Evolutionary conservation across 352 stramenopile genomes (phyloP), one percentile per base, ranked within the genome.

Genomic region (Globisporangium spinosum): DNA sequence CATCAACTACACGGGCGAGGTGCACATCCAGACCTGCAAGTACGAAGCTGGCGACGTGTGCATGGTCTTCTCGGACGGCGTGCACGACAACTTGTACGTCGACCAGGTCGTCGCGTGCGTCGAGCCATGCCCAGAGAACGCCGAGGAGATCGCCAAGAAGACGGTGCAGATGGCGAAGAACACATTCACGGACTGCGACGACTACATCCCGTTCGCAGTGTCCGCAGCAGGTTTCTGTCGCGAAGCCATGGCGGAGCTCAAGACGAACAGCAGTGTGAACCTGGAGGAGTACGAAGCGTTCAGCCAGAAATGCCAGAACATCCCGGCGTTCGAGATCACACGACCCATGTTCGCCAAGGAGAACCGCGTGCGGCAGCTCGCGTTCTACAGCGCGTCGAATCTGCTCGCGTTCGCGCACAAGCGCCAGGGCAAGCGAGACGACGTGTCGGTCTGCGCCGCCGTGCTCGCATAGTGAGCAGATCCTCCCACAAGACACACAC

Each of bases 361-460:
- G 73, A 86, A 89, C 68, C 89, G 89, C 64, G 89, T 96, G 62
- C 85, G 88, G 22, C 87, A 93, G 34, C 68, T 96, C 15, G 89
- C 89, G 51, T 96, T 95, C 70, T 96, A 96, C 78, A 94, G 82
- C 66, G 89, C 89, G 53, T 94, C 89, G 47, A 94, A 94, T 65
- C 70, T 96, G 59, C 77, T 96, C n/a, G 80, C 87, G 40, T 96
- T 96, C 65, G 89, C 89, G 53, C 83, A 93, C 79, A 96, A 96
- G 78, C 89, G 93, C 68, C 76, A 93, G 51, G 89, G 89, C 62
- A 96, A 96, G 73, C 84, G 86, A 29, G 89, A 96, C 69, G 89
- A 96, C 73, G 81, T 96, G 57, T 94, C 87, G 56, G 89, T 95
- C 64, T 96, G 88, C 47, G 82, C 82, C 47, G 88, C 86, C 61